phyloP scores from a whole-genome alignment of 495 filamentous ascomycete species.

The Friedmanniomyces simplex region DNA sequence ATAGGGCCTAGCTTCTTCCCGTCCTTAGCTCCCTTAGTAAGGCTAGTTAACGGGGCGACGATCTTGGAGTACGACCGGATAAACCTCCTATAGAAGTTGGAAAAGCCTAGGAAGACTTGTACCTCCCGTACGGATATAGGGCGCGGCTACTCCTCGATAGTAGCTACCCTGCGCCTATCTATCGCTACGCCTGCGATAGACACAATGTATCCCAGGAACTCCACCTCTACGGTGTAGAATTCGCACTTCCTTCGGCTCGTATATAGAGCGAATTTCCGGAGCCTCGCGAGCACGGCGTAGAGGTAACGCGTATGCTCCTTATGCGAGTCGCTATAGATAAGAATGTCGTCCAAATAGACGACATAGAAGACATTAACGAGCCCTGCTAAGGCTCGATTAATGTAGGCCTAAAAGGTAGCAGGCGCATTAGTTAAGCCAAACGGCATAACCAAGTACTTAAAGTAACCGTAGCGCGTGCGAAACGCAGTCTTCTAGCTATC shows the following conservation, averaged over 20 bases:
- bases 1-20: background rate
- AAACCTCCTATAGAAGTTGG: constrained; percentile 25
- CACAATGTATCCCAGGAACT: constrained; percentile 21
- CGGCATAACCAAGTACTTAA: too few relatives aligned
- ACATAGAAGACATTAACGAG: too few relatives aligned
- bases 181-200: constrained; percentile 12
- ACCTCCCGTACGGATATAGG: constrained; percentile 16
- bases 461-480: too few relatives aligned
- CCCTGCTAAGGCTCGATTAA: too few relatives aligned
- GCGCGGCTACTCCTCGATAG: constrained; percentile 17
- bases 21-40: background rate
- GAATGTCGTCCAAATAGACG: too few relatives aligned
- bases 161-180: constrained; percentile 13
- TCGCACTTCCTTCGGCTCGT: constrained; percentile 12
- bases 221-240: background rate
- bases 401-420: too few relatives aligned
- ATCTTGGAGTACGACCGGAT: constrained; percentile 14
- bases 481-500: too few relatives aligned
- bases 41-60: constrained; percentile 6
- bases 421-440: too few relatives aligned
- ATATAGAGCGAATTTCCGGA: constrained; percentile 2
- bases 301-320: constrained; percentile 9
- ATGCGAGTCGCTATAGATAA: constrained; percentile 13
- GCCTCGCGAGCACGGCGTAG: background rate
- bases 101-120: constrained; percentile 23